Conservation (phyloP, 768 basidiomycete species). For the Agaricus blazei region DNA sequence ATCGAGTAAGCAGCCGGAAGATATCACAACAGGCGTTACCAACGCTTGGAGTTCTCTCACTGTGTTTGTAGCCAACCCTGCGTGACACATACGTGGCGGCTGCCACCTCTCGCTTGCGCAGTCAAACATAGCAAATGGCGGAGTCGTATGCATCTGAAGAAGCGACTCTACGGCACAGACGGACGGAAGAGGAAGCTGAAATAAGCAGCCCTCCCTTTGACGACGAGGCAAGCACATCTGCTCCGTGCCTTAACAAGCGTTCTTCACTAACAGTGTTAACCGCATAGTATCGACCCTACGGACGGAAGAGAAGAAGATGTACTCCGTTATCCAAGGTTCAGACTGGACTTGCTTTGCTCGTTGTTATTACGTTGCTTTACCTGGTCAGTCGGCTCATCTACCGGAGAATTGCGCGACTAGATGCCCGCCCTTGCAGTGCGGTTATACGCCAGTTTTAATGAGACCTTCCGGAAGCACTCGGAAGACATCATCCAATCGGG, state of each 20-base stretch:
- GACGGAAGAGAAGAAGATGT: not conserved
- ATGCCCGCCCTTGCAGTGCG: not conserved
- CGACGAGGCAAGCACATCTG: not conserved
- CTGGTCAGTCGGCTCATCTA: not conserved
- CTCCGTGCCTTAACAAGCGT: not conserved
- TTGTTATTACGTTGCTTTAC: not conserved
- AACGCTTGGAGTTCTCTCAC: not conserved
- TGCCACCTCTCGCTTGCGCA: not conserved
- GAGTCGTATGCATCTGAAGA: slow-evolving; percentile 1
- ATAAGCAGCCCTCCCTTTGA: not conserved
- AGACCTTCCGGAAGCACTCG: not conserved
- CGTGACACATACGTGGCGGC: slow-evolving; percentile 5
- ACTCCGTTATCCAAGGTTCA: not conserved
- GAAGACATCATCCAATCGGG: not conserved
- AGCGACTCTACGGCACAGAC: slow-evolving; percentile 5
- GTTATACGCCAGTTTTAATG: not conserved
- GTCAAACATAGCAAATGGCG: not conserved
- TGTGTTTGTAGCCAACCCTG: not conserved
- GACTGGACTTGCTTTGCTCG: not conserved
- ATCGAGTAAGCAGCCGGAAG: too few species aligned
- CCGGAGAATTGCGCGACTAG: not conserved
- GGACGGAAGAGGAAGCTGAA: slow-evolving; percentile 1
- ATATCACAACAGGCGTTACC: too few species aligned
- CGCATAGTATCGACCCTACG: not conserved
- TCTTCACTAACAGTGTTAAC: not conserved